Evolutionary conservation across 1,284 basidiomycete species (phyloP), one percentile per base, ranked within the genome.

Genomic region (Sporisorium graminicola): DNA sequence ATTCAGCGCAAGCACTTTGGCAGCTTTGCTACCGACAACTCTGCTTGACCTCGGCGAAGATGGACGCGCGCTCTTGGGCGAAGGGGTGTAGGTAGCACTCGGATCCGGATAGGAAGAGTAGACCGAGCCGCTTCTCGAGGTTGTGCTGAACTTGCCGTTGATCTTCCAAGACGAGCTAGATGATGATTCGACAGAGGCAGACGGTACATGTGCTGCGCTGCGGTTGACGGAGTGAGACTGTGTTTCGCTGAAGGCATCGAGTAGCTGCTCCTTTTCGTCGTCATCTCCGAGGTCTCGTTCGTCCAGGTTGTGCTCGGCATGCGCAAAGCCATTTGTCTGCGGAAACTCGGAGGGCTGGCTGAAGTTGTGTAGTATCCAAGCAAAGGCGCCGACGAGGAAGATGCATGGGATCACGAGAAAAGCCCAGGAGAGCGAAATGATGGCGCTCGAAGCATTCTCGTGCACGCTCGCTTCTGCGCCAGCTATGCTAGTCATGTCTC

Each of bases 101-200:
- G 63, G 59, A 64, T 70, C 63, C 16, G 72, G 66, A 57, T 74
- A 74, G 18, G 66, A 54, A 18, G 73, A 60, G 53, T 60, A 70
- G 53, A 60, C 33, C 8, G 72, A 74, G 27, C 66, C 66, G 49
- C 73, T 60, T 58, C 60, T 40, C 0, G 67, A 66, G 0, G 73
- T 75, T 8, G 73, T 59, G 60, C 73, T 75, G 60, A 66, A 75
- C 26, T 75, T 75, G 64, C 56, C 18, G 47, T 61, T 65, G 60
- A 75, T 75, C 64, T 70, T 75, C 73, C 73, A 75, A 4, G 58
- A 37, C 0, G 66, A 74, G 46, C 40, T 53, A 2, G 59, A 55
- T 1, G 56, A 40, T 20, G 40, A 18, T 10, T 49, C 22, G n/a
- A 26, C 22, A 7, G 47, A 51, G n/a, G 47, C 20, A 8, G 46